A percentile compares a stretch with the other conserved stretches of the same genome.
Evolutionary conservation across 2,329 filamentous ascomycete genomes (phyloP).

Genomic region (Gnomoniopsis smithogilvyi): DNA sequence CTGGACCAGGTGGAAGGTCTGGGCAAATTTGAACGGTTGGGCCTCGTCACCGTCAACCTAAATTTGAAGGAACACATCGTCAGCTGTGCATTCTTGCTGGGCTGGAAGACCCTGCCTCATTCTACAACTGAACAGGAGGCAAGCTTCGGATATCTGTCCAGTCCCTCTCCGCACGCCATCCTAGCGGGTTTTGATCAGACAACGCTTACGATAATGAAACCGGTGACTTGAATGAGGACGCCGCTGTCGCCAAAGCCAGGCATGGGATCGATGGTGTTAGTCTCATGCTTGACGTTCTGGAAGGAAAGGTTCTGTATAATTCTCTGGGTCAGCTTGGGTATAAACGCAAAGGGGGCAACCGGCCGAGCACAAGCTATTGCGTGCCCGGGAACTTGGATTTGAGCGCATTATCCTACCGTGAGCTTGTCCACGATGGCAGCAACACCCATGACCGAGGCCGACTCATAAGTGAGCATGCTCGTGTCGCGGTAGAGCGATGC

Average conservation of each 20-base stretch:
- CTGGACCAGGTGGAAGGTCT: slow-evolving; percentile 66
- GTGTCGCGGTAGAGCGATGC: slow-evolving; percentile 62
- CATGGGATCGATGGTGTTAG: slow-evolving; percentile 68
- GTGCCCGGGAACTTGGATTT: no score
- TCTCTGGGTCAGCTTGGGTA: not conserved
- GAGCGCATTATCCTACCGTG: slow-evolving; percentile 41
- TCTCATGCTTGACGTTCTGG: slow-evolving; percentile 61
- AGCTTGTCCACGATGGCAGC: slow-evolving; percentile 63
- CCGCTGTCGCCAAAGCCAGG: slow-evolving; percentile 52
- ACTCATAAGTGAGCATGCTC: slow-evolving; percentile 76
- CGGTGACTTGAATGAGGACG: slow-evolving; percentile 69
- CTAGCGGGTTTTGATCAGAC: not conserved
- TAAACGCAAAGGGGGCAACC: not conserved
- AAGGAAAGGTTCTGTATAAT: slow-evolving; percentile 59
- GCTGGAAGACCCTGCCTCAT: not conserved
- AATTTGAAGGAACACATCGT: slow-evolving; percentile 35
- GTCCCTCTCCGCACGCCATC: not conserved
- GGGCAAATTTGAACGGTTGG: slow-evolving; percentile 69
- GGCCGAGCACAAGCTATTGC: not conserved
- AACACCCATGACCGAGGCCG: slow-evolving; percentile 50
- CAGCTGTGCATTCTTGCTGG: not conserved
- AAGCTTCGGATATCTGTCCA: not conserved
- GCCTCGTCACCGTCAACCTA: slow-evolving; percentile 63
- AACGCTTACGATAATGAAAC: slow-evolving; percentile 27
- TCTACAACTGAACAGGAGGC: not conserved